These are phyloP conservation scores for Tylopilus balloui DNA, from an alignment of 768 basidiomycete genomes.

Conservation along the genomic window DNA sequence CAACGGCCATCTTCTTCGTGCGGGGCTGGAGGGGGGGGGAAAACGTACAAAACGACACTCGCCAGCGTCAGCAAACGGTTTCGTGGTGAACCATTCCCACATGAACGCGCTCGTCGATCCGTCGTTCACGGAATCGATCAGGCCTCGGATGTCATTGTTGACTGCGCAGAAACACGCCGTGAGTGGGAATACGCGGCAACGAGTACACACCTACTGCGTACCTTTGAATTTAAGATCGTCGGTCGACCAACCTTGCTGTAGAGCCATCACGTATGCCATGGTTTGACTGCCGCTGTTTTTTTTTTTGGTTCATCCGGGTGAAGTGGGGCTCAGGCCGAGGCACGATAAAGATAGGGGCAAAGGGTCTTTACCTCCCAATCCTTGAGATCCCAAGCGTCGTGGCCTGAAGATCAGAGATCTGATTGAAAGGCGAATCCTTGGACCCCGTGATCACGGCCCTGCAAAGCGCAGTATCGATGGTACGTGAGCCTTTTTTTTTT, in stretches of 20 bases:
- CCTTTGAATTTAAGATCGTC: slow-evolving; percentile 68
- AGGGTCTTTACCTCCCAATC: slow-evolving; percentile 58
- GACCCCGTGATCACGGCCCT: slow-evolving; percentile 91
- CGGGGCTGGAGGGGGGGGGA: neutral
- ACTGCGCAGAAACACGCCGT: slow-evolving; percentile 41
- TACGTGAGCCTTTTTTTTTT: neutral
- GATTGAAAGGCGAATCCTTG: slow-evolving; percentile 61
- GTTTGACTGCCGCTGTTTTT: slow-evolving; percentile 73
- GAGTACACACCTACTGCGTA: slow-evolving; percentile 25
- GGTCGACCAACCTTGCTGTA: slow-evolving; percentile 78
- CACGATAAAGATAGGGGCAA: neutral
- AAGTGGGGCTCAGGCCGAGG: neutral
- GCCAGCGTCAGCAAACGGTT: slow-evolving; percentile 74
- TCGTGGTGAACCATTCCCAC: slow-evolving; percentile 93
- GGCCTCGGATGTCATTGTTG: slow-evolving; percentile 74
- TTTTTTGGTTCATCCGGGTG: too few relatives aligned
- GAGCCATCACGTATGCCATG: slow-evolving; percentile 94
- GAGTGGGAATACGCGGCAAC: neutral
- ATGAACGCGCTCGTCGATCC: slow-evolving; percentile 87
- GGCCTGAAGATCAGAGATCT: slow-evolving; percentile 69
- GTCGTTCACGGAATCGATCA: slow-evolving; percentile 85
- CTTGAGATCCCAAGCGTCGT: slow-evolving; percentile 88
- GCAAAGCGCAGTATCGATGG: neutral
- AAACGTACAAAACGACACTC: slow-evolving; percentile 76
- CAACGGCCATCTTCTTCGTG: too few relatives aligned